Conservation (phyloP, 31 red algal genomes). For the Endocladia muricata region DNA sequence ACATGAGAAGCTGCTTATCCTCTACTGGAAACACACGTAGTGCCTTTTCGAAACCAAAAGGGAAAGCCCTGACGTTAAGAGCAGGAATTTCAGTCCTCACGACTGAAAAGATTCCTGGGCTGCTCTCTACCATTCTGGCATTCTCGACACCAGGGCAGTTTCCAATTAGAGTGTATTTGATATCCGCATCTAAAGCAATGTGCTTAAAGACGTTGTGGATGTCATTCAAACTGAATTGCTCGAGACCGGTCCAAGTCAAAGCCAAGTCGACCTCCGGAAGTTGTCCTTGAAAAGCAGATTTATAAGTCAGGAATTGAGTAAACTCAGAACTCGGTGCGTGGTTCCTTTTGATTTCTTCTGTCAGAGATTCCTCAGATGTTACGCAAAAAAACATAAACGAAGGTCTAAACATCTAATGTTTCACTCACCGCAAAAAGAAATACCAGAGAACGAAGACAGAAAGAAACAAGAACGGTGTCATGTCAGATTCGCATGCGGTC, state of each 20-base stretch:
- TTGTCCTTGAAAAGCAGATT: slow-evolving; percentile 3
- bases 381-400: slow-evolving; percentile 36
- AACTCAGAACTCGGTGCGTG: background rate
- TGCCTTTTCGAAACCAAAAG: slow-evolving; percentile 47
- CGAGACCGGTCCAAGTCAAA: slow-evolving; percentile 46
- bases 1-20: slow-evolving; percentile 38
- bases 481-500: no score
- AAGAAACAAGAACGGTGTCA: no score
- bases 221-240: slow-evolving; percentile 32
- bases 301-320: slow-evolving; percentile 43
- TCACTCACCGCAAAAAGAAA: background rate
- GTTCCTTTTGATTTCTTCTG: slow-evolving; percentile 23
- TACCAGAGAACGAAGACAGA: background rate
- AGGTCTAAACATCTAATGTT: slow-evolving; percentile 37
- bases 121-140: slow-evolving; percentile 38
- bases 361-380: slow-evolving; percentile 11
- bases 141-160: slow-evolving; percentile 36
- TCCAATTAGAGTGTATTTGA: slow-evolving; percentile 34
- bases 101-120: slow-evolving; percentile 26
- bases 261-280: slow-evolving; percentile 38
- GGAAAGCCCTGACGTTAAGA: slow-evolving; percentile 48
- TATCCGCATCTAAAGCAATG: background rate
- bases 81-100: slow-evolving; percentile 13
- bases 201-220: slow-evolving; percentile 35
- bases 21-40: slow-evolving; percentile 28